Conservation (phyloP, 2,329 filamentous ascomycete genomes). For the Pseudohalonectria lignicola region DNA sequence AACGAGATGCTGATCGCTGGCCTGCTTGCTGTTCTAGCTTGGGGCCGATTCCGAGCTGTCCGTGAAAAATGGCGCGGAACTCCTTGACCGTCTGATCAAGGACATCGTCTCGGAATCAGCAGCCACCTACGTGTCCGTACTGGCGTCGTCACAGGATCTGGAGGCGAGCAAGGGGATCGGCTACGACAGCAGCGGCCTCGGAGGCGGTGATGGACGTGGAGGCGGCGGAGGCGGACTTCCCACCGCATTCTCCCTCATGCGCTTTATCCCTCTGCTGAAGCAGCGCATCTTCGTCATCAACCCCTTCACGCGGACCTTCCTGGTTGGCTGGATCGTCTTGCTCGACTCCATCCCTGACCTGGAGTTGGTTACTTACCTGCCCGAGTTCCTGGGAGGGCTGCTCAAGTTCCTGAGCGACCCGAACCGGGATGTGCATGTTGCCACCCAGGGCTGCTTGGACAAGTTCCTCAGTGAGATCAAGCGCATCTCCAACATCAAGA, state of each 20-base stretch:
- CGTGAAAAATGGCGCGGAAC: constrained; percentile 94
- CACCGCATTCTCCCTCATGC: constrained; percentile 82
- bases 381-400: constrained; percentile 80
- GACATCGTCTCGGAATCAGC: constrained; percentile 94
- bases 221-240: constrained; percentile 51
- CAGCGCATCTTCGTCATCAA: constrained; percentile 92
- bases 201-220: too few relatives aligned
- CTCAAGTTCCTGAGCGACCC: constrained; percentile 87
- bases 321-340: constrained; percentile 91
- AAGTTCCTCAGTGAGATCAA: constrained; percentile 90
- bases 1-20: too few relatives aligned
- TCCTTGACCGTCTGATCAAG: constrained; percentile 88
- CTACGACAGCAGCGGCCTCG: constrained; percentile 20
- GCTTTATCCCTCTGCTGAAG: constrained; percentile 86
- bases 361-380: constrained; percentile 85
- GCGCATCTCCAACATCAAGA: constrained; percentile 85
- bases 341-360: constrained; percentile 94
- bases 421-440: constrained; percentile 88
- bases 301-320: constrained; percentile 86
- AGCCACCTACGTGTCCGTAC: constrained; percentile 83
- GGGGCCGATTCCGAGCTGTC: constrained; percentile 93
- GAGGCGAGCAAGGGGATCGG: constrained; percentile 26
- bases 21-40: too few relatives aligned
- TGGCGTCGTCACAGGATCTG: constrained; percentile 43
- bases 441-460: constrained; percentile 80